Percentiles rank a stretch among this genome's conserved stretches.
Evolutionary conservation across 176 grass and related monocot genomes (phyloP).

Genomic region (Thinopyrum elongatum): DNA sequence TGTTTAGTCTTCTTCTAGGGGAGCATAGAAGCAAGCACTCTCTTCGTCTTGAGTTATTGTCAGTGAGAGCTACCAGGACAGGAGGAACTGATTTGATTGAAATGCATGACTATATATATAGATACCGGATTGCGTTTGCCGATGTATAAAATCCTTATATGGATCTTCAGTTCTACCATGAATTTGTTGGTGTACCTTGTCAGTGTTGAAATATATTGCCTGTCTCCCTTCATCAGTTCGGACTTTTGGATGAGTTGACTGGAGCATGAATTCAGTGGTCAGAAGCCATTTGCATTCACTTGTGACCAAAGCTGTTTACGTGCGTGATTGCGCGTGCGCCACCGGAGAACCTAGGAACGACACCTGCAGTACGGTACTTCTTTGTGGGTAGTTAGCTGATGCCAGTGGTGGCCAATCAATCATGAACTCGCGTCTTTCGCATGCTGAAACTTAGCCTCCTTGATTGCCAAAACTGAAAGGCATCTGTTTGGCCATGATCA

Average conservation of each 20-base stretch:
- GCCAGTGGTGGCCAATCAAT: slow-evolving; percentile 26
- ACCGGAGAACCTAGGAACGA: background rate
- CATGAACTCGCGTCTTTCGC: background rate
- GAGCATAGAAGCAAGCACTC: slow-evolving; percentile 42
- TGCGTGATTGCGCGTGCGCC: background rate
- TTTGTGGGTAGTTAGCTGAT: background rate
- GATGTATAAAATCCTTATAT: slow-evolving; percentile 32
- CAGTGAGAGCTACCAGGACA: slow-evolving; percentile 28
- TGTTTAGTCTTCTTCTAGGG: slow-evolving; percentile 42
- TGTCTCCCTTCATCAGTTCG: no score
- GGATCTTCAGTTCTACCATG: slow-evolving; percentile 10
- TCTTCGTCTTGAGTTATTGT: slow-evolving; percentile 22
- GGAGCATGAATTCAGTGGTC: no score
- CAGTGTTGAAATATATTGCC: no score
- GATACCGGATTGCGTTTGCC: slow-evolving; percentile 8
- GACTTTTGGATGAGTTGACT: no score
- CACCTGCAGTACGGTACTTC: background rate
- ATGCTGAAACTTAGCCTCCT: background rate
- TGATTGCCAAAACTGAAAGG: slow-evolving; percentile 22
- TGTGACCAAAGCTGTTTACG: background rate
- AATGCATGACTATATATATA: slow-evolving; percentile 16
- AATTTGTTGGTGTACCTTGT: slow-evolving; percentile 1
- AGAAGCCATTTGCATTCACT: no score
- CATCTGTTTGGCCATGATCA: slow-evolving; percentile 28
- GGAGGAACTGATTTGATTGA: slow-evolving; percentile 37